A percentile compares a stretch with the other conserved stretches of the same genome.
Evolutionary conservation across 495 filamentous ascomycete species (phyloP).

Genomic region (Penicillium psychrofluorescens): DNA sequence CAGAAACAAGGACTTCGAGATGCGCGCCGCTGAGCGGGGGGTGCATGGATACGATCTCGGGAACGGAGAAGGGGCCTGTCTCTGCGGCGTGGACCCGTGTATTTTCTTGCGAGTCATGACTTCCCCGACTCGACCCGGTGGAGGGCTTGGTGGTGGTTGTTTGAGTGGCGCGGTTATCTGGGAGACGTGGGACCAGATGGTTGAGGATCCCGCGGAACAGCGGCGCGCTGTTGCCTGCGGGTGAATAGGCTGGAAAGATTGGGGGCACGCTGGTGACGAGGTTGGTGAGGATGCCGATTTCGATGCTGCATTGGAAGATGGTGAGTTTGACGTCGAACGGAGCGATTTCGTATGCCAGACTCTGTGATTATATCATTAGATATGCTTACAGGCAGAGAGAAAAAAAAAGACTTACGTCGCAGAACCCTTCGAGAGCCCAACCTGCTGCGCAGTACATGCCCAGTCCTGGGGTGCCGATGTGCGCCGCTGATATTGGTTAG

Average conservation of each 20-base stretch:
- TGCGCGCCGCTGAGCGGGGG: constrained; percentile 57
- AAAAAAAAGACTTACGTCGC: constrained; percentile 49
- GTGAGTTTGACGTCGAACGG: constrained; percentile 96
- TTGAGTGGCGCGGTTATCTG: constrained; percentile 13
- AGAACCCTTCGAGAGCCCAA: constrained; percentile 97
- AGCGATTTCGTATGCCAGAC: constrained; percentile 91
- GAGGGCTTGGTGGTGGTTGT: constrained; percentile 2
- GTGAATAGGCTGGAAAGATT: constrained; percentile 63
- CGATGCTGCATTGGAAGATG: constrained; percentile 83
- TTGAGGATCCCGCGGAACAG: constrained; percentile 73
- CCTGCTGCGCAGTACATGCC: constrained; percentile 85
- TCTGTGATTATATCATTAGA: constrained; percentile 28
- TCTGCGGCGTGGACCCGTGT: constrained; percentile 26
- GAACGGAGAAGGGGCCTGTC: constrained; percentile 32
- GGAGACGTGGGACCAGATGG: constrained; percentile 56
- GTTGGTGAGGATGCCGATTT: constrained; percentile 79
- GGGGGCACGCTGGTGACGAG: constrained; percentile 75
- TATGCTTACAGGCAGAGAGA: no score
- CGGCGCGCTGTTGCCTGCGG: constrained; percentile 67
- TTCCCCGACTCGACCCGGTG: constrained; percentile 5
- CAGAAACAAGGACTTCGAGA: constrained; percentile 64
- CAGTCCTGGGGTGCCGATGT: constrained; percentile 88
- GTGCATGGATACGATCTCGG: constrained; percentile 62
- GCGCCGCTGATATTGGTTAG: constrained; percentile 49
- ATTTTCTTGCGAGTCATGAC: constrained; percentile 15